Percentiles rank a stretch among this genome's conserved stretches.
phyloP scores from a whole-genome alignment of 257 asterid species.

The Nicotiana otophora region DNA sequence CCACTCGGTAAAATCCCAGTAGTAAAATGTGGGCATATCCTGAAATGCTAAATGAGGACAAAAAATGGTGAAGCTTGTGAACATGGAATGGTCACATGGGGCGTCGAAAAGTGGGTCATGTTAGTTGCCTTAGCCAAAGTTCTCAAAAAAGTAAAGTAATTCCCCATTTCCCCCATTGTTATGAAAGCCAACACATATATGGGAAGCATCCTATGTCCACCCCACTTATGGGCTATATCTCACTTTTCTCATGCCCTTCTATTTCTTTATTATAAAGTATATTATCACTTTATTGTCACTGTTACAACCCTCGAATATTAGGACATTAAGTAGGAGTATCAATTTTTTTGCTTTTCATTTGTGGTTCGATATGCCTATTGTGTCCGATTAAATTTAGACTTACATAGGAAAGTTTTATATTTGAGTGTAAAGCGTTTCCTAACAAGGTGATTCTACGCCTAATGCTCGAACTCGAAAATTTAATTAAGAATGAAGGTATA shows the following conservation, averaged over 20 bases:
- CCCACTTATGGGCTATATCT: neutral
- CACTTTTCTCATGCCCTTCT: neutral
- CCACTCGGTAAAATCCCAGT: neutral
- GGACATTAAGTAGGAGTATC: neutral
- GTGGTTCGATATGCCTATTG: too few species aligned
- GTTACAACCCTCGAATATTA: neutral
- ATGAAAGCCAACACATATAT: constrained; percentile 6
- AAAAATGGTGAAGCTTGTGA: neutral
- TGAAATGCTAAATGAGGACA: neutral
- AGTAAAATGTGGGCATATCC: neutral
- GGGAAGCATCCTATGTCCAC: constrained; percentile 27
- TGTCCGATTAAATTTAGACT: too few species aligned
- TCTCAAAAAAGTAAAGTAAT: neutral
- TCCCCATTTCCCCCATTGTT: neutral
- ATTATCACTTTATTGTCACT: neutral
- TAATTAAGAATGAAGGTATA: too few species aligned
- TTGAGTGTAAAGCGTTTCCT: too few species aligned
- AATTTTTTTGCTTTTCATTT: too few species aligned
- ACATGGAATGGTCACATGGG: constrained; percentile 8
- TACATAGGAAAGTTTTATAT: too few species aligned
- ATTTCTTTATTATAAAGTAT: neutral
- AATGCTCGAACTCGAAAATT: too few species aligned
- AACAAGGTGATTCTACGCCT: too few species aligned
- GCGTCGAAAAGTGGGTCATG: constrained; percentile 4
- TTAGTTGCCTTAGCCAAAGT: neutral